Base-by-base conservation (phyloP, 495 filamentous ascomycete genomes). In the Aspergillus incahuasiensis region DNA sequence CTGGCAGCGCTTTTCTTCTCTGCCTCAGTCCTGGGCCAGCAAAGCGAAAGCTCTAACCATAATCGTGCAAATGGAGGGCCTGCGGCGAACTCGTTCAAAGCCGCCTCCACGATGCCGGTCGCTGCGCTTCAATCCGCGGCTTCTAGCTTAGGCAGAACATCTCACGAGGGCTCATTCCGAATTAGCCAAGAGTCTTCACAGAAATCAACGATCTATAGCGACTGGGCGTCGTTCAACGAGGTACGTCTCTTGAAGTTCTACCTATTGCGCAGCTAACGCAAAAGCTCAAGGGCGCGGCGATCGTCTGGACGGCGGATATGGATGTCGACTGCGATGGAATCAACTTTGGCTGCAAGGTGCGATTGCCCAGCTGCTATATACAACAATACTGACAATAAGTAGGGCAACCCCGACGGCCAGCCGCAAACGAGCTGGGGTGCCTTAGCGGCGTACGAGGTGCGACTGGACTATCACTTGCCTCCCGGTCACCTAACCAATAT, bases 241-340 rank as follows among this genome's bases (percentile, higher is more conserved):
- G 70, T 73, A 54, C 6, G 41, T 56, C 24, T 15, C 19, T 38
- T 1, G 12, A 32, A 5, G 34, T 19, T 28, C 2, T 9, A 13
- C 22, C 11, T 47, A 18, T 11, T 15, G 15, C 19, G 16, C 1
- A 11, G 48, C 40, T 52, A 48, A 52, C 21, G 3, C 8, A 18
- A 9, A n/a, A n/a, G n/a, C n/a, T n/a, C 3, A 34, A 74, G 71
- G 71, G 68, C 6, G 63, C 71, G 3, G 69, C 71, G 9, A 64
- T 67, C 43, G 64, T 67, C 30, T 74, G 61, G 61, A 48, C 69
- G 0, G 69, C 71, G 0, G 69, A 74, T 39, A 74, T 74, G 71
- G 69, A 74, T 52, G 68, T 72, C 0, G 71, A 74, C 53, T 74
- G 71, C 28, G 71, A 74, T 48, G 71, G 71, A 3, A 54, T 71